A percentile compares a stretch with the other conserved stretches of the same genome.
These are phyloP conservation scores for Ensete glaucum DNA, from an alignment of 176 grass and related monocot genomes.

Conservation along the genomic window DNA sequence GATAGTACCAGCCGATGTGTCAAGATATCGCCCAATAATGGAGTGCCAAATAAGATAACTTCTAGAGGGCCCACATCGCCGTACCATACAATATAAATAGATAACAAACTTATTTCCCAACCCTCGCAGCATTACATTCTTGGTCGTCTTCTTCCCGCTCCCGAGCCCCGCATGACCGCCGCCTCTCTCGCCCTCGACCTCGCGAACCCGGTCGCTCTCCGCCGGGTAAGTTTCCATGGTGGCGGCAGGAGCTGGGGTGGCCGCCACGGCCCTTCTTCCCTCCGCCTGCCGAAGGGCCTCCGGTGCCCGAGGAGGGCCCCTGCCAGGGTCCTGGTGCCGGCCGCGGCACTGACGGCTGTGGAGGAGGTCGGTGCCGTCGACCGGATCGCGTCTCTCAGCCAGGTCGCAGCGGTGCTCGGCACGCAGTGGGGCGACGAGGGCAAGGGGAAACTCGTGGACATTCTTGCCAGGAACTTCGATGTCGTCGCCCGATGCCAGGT, in stretches of 20 bases:
- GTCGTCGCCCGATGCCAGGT: slow-evolving; percentile 89
- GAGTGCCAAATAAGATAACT: too few species aligned
- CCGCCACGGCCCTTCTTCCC: slow-evolving; percentile 4
- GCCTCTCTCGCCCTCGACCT: neutral
- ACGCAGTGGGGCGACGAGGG: slow-evolving; percentile 95
- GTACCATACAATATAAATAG: too few species aligned
- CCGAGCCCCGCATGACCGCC: neutral
- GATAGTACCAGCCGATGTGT: too few species aligned
- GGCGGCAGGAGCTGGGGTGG: neutral
- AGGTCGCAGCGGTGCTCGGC: slow-evolving; percentile 73
- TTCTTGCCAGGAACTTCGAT: slow-evolving; percentile 68
- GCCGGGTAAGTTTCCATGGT: neutral
- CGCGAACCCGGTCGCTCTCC: neutral
- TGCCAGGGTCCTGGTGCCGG: neutral
- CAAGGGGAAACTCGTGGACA: slow-evolving; percentile 75
- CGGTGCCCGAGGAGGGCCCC: neutral
- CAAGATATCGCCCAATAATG: too few species aligned
- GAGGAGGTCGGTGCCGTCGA: slow-evolving; percentile 22
- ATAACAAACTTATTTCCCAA: too few species aligned
- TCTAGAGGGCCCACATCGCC: too few species aligned
- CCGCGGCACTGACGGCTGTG: slow-evolving; percentile 30
- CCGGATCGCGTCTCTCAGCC: slow-evolving; percentile 65
- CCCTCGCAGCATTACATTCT: too few species aligned
- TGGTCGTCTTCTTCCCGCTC: too few species aligned
- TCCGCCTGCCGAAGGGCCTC: neutral